Evolutionary conservation across 2,329 filamentous ascomycete species (phyloP).

Genomic region (Pseudogymnoascus sp.): DNA sequence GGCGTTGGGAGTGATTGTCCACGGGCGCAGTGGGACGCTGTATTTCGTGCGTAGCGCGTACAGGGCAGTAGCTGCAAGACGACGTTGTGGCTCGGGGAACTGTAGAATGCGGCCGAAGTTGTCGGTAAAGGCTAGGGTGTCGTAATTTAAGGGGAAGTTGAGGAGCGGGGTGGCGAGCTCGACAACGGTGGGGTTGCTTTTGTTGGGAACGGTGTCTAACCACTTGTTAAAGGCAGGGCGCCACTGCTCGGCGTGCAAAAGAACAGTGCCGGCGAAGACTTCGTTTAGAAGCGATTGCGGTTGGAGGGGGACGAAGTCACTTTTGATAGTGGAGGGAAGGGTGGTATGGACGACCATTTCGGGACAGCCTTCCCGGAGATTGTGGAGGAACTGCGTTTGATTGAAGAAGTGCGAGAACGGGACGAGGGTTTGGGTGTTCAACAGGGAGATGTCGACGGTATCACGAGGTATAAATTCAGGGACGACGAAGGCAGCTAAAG

Average conservation of each 20-base stretch:
- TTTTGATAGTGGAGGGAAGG: slow-evolving; percentile 6
- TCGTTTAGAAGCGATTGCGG: slow-evolving; percentile 18
- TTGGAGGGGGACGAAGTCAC: slow-evolving; percentile 8
- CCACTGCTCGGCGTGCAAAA: slow-evolving; percentile 23
- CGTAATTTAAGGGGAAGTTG: slow-evolving; percentile 28
- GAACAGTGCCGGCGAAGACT: slow-evolving; percentile 20
- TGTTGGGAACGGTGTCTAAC: slow-evolving; percentile 13
- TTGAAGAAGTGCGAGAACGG: slow-evolving; percentile 22
- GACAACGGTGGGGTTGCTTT: slow-evolving; percentile 10
- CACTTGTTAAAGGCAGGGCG: slow-evolving; percentile 22
- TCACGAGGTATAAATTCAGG: slow-evolving; percentile 22
- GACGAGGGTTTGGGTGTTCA: slow-evolving; percentile 10
- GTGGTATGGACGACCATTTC: slow-evolving; percentile 14
- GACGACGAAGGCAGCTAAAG: slow-evolving; percentile 25
- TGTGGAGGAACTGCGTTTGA: slow-evolving; percentile 16
- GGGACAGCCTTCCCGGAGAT: not conserved
- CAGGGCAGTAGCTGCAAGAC: slow-evolving; percentile 27
- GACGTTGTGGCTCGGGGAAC: slow-evolving; percentile 13
- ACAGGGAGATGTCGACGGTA: slow-evolving; percentile 9
- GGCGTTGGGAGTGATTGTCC: slow-evolving; percentile 19
- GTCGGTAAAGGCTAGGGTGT: slow-evolving; percentile 25
- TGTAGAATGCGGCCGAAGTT: slow-evolving; percentile 34
- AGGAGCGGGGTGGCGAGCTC: slow-evolving; percentile 15
- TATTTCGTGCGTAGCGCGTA: slow-evolving; percentile 26
- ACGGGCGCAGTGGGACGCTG: not conserved